Evolutionary conservation across 768 basidiomycete genomes (phyloP).

Genomic region (Antrodiella citrinella): DNA sequence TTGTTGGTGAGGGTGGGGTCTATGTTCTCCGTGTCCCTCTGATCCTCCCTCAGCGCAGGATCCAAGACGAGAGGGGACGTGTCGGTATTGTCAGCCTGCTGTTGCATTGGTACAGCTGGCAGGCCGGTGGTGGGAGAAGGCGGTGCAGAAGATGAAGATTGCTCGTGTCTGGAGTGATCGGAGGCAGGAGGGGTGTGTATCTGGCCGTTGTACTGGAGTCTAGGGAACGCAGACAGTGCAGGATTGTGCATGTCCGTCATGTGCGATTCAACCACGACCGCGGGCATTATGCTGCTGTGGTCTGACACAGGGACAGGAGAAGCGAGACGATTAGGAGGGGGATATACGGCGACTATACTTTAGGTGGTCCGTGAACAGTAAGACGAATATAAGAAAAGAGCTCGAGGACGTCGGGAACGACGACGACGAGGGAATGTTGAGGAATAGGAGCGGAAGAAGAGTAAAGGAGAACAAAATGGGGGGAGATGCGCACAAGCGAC

Average conservation of each 20-base stretch:
- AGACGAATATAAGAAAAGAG: slow-evolving; percentile 33
- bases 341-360: slow-evolving; percentile 1
- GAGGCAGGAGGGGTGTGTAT: slow-evolving; percentile 21
- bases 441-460: slow-evolving; percentile 24
- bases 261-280: slow-evolving; percentile 50
- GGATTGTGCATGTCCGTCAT: slow-evolving; percentile 42
- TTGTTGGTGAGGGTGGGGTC: slow-evolving; percentile 16
- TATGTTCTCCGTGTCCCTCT: slow-evolving; percentile 15
- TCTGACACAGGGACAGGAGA: slow-evolving; percentile 6
- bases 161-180: slow-evolving; percentile 22
- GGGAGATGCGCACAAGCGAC: slow-evolving; percentile 18
- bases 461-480: slow-evolving; percentile 20
- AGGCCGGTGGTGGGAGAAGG: slow-evolving; percentile 13
- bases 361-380: slow-evolving; percentile 47
- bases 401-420: slow-evolving; percentile 12
- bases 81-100: slow-evolving; percentile 20
- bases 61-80: slow-evolving; percentile 7
- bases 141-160: slow-evolving; percentile 13
- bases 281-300: slow-evolving; percentile 33
- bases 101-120: slow-evolving; percentile 20
- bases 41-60: slow-evolving; percentile 14
- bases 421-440: slow-evolving; percentile 28
- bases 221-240: slow-evolving; percentile 34
- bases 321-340: slow-evolving; percentile 2
- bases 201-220: slow-evolving; percentile 34